Evolutionary conservation across 768 basidiomycete genomes (phyloP).

Genomic region (Lyophyllum shimeji): DNA sequence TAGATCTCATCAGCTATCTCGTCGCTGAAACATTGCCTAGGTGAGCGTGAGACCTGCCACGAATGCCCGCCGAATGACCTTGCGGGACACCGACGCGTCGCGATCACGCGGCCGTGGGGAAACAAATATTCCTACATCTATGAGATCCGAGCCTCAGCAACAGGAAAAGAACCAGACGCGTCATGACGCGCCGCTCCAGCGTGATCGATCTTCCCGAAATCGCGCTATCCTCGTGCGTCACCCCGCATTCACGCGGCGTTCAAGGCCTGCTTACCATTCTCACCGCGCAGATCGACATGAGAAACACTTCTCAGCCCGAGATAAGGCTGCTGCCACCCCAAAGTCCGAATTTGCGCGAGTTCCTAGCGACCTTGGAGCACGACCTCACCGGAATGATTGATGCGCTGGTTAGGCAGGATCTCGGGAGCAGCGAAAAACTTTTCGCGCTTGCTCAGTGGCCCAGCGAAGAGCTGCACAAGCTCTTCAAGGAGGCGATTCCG

Average conservation of each 20-base stretch:
- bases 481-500: slow-evolving; percentile 13
- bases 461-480: slow-evolving; percentile 4
- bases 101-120: too few species aligned
- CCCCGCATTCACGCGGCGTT: neutral
- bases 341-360: neutral
- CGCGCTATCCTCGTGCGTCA: neutral
- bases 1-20: too few species aligned
- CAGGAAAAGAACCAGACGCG: neutral
- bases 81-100: too few species aligned
- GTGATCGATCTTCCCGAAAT: neutral
- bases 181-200: neutral
- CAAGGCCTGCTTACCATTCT: neutral
- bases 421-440: slow-evolving; percentile 5
- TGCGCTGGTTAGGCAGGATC: neutral
- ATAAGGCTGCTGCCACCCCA: neutral
- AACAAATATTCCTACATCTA: too few species aligned
- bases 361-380: slow-evolving; percentile 7
- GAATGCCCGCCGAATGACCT: too few species aligned
- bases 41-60: too few species aligned
- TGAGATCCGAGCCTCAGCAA: neutral
- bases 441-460: slow-evolving; percentile 13
- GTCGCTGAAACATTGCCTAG: too few species aligned
- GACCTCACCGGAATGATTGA: slow-evolving; percentile 1
- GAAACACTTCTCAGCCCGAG: neutral
- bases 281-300: neutral